A percentile compares a stretch with the other conserved stretches of the same genome.
Evolutionary conservation across 306 rosid species (phyloP).

Genomic region (Neltuma alba): DNA sequence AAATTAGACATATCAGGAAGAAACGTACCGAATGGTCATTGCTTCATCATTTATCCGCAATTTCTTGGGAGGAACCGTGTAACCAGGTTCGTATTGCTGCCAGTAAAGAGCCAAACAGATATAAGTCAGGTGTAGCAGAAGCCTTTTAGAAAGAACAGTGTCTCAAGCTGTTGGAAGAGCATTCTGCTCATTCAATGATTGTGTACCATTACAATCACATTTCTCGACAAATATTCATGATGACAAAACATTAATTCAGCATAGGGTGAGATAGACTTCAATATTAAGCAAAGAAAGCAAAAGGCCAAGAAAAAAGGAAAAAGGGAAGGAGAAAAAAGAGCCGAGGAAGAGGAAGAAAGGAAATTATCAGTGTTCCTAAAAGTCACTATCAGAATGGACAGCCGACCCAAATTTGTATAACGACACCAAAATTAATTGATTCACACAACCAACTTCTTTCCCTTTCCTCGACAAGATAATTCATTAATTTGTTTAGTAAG

Average conservation of each 20-base stretch:
- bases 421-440: background rate
- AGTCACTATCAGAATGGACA: conserved; percentile 19
- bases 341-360: conserved; percentile 16
- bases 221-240: background rate
- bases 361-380: conserved; percentile 19
- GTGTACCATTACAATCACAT: background rate
- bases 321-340: conserved; percentile 9
- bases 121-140: background rate
- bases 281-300: conserved; percentile 24
- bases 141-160: background rate
- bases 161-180: background rate
- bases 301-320: conserved; percentile 28
- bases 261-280: conserved; percentile 26
- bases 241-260: background rate
- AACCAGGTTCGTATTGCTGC: conserved; percentile 91
- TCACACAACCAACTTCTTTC: background rate
- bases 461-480: background rate
- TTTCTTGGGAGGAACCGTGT: conserved; percentile 71
- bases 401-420: conserved; percentile 27
- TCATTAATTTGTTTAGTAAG: background rate
- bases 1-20: background rate
- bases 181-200: background rate
- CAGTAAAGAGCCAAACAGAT: background rate
- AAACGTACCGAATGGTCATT: conserved; percentile 72
- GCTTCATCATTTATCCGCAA: conserved; percentile 57